Evolutionary conservation across 768 basidiomycete species (phyloP).

Genomic region (Imleria badia): DNA sequence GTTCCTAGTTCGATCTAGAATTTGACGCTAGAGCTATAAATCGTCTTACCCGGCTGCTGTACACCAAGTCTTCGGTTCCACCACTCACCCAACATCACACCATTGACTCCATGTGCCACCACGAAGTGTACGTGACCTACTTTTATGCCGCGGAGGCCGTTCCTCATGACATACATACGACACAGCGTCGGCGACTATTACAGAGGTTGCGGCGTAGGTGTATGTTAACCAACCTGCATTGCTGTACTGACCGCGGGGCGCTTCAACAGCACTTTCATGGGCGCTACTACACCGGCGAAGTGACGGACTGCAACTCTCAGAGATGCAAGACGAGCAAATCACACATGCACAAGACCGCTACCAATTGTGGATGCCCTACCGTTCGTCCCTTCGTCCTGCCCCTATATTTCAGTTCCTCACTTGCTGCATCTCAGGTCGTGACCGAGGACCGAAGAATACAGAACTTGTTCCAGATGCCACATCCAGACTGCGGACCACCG

Average conservation of each 20-base stretch:
- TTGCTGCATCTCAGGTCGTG: constrained; percentile 23
- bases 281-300: constrained; percentile 37
- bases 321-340: constrained; percentile 35
- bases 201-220: constrained; percentile 36
- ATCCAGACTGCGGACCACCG: constrained; percentile 32
- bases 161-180: background rate
- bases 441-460: constrained; percentile 38
- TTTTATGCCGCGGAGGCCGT: background rate
- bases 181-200: constrained; percentile 37
- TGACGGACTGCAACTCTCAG: constrained; percentile 30
- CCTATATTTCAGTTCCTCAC: constrained; percentile 13
- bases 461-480: constrained; percentile 34
- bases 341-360: constrained; percentile 37
- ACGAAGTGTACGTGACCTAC: constrained; percentile 34
- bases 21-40: too few relatives aligned
- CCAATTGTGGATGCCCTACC: constrained; percentile 32
- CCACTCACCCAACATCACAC: background rate
- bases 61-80: background rate
- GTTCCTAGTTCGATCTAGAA: too few relatives aligned
- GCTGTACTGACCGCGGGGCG: constrained; percentile 4
- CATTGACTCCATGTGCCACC: constrained; percentile 31
- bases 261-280: constrained; percentile 35
- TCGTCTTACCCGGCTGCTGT: background rate
- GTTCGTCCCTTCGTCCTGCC: constrained; percentile 18
- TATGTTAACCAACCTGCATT: too few relatives aligned